Percentiles rank a stretch among this genome's conserved stretches.
Evolutionary conservation across 1,139 yeast genomes (phyloP).

Genomic region (Blastobotrys apis): DNA sequence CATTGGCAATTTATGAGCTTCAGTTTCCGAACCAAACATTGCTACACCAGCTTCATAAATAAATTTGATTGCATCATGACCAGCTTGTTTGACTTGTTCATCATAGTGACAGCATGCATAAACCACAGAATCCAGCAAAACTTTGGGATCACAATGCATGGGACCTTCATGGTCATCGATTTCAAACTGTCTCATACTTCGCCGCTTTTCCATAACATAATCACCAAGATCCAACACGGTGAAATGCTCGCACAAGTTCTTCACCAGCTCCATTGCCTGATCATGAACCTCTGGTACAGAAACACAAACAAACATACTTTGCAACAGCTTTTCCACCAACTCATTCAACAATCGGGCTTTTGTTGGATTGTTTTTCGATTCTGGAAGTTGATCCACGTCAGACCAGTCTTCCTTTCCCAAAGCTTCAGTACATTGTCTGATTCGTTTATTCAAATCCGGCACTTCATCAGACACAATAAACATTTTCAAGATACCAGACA

Average conservation of each 20-base stretch:
- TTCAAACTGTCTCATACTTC: slow-evolving; percentile 65
- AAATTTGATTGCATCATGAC: slow-evolving; percentile 59
- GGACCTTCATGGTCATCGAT: slow-evolving; percentile 78
- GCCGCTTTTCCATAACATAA: slow-evolving; percentile 65
- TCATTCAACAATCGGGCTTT: slow-evolving; percentile 56
- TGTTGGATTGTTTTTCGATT: slow-evolving; percentile 26
- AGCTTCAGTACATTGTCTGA: slow-evolving; percentile 44
- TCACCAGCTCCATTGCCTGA: slow-evolving; percentile 59
- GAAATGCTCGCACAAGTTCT: slow-evolving; percentile 72
- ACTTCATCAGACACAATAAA: slow-evolving; percentile 63
- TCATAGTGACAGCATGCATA: slow-evolving; percentile 79
- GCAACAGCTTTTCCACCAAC: slow-evolving; percentile 53
- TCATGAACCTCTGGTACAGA: slow-evolving; percentile 71
- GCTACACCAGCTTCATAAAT: slow-evolving; percentile 60
- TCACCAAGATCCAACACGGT: slow-evolving; percentile 72
- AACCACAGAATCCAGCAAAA: slow-evolving; percentile 68
- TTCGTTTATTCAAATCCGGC: slow-evolving; percentile 51
- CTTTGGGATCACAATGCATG: slow-evolving; percentile 62
- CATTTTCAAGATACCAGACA: slow-evolving; percentile 61
- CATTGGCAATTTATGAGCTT: slow-evolving; percentile 67
- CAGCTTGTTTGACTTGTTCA: slow-evolving; percentile 64
- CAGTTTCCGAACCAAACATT: slow-evolving; percentile 63
- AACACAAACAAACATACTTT: slow-evolving; percentile 67
- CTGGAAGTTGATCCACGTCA: slow-evolving; percentile 16
- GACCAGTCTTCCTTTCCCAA: slow-evolving; percentile 41